Percentiles rank a stretch among this genome's conserved stretches.
phyloP scores from a whole-genome alignment of 2,329 filamentous ascomycete species.

The Sordariomycetes sp. region DNA sequence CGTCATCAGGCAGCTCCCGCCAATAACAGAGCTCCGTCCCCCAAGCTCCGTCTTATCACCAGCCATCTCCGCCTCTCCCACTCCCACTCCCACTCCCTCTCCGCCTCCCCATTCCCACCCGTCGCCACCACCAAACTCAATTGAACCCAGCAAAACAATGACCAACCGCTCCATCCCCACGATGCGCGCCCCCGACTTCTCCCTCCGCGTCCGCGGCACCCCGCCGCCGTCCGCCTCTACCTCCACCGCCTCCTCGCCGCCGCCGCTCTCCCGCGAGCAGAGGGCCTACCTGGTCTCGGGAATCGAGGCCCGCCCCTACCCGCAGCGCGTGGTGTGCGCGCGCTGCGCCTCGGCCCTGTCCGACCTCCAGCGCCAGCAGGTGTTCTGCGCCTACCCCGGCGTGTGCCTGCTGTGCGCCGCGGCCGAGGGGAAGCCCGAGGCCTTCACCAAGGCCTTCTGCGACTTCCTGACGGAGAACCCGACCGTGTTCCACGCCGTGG shows the following conservation, averaged over 20 bases:
- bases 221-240: neutral
- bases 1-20: neutral
- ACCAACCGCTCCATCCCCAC: neutral
- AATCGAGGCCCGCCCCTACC: neutral
- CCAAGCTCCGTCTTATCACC: neutral
- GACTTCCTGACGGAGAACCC: slow-evolving; percentile 84
- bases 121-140: neutral
- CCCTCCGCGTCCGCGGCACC: neutral
- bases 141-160: neutral
- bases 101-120: neutral
- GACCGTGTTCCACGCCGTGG: slow-evolving; percentile 85
- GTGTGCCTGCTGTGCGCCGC: slow-evolving; percentile 25
- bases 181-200: neutral
- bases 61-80: neutral
- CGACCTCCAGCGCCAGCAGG: slow-evolving; percentile 8
- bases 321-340: slow-evolving; percentile 8
- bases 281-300: slow-evolving; percentile 8
- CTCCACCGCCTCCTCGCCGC: too few relatives aligned
- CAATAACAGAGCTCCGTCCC: neutral
- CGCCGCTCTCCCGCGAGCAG: neutral
- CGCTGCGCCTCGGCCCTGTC: slow-evolving; percentile 10
- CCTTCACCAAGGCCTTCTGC: slow-evolving; percentile 75
- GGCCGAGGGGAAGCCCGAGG: slow-evolving; percentile 38
- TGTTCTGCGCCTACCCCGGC: slow-evolving; percentile 8
- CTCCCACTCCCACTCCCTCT: neutral